These are phyloP conservation scores for Populus tremula DNA, from an alignment of 345 rosid species.

Conservation along the genomic window DNA sequence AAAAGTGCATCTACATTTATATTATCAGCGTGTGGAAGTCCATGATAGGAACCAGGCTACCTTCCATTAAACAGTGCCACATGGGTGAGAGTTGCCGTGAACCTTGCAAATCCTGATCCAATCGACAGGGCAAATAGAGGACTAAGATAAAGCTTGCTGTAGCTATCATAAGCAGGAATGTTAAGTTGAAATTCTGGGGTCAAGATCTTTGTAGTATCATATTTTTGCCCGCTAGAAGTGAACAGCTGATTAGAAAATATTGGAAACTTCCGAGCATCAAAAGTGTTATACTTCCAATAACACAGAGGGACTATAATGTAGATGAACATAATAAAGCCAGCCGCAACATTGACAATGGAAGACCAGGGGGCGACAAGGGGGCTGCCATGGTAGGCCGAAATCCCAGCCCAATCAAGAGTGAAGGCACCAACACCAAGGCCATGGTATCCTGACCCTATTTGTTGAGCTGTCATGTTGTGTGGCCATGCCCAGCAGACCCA, in stretches of 20 bases:
- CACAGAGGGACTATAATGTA: slow-evolving; percentile 88
- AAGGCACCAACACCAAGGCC: slow-evolving; percentile 95
- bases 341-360: slow-evolving; percentile 81
- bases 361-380: slow-evolving; percentile 92
- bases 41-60: slow-evolving; percentile 28
- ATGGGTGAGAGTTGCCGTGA: slow-evolving; percentile 89
- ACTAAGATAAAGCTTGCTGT: slow-evolving; percentile 90
- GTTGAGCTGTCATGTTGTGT: slow-evolving; percentile 85
- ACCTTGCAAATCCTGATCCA: slow-evolving; percentile 98
- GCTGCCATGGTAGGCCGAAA: slow-evolving; percentile 96
- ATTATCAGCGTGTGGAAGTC: neutral
- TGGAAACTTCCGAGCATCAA: slow-evolving; percentile 83
- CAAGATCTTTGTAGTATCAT: slow-evolving; percentile 80
- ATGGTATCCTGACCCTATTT: slow-evolving; percentile 91
- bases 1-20: neutral
- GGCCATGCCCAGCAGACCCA: slow-evolving; percentile 99
- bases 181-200: slow-evolving; percentile 64
- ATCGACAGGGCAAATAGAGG: slow-evolving; percentile 93
- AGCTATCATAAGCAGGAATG: slow-evolving; percentile 58
- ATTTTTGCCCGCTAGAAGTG: slow-evolving; percentile 65
- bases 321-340: slow-evolving; percentile 89
- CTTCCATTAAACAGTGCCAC: slow-evolving; percentile 96
- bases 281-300: slow-evolving; percentile 89
- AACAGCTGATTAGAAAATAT: slow-evolving; percentile 89
- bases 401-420: slow-evolving; percentile 99